Percentiles rank a stretch among this genome's conserved stretches.
phyloP scores from a whole-genome alignment of 768 basidiomycete species.

The Lactarius deliciosus region DNA sequence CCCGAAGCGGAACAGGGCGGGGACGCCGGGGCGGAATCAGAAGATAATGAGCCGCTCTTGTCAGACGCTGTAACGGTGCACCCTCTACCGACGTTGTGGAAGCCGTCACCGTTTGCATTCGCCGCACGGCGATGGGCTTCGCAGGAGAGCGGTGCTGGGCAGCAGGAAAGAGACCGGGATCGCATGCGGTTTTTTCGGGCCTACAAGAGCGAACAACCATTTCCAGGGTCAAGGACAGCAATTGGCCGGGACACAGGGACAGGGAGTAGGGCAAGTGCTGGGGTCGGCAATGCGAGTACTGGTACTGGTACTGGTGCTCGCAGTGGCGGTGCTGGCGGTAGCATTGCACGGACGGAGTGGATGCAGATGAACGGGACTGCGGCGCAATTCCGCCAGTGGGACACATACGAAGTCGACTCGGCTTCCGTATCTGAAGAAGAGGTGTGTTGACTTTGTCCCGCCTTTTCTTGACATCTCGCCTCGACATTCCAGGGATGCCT shows the following conservation, averaged over 20 bases:
- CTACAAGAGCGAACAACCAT: not conserved
- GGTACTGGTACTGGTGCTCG: conserved; percentile 10
- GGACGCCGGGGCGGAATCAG: conserved; percentile 27
- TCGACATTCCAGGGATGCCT: conserved; percentile 14
- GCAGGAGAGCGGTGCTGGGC: conserved; percentile 7
- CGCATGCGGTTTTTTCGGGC: conserved; percentile 20
- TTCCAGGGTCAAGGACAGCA: conserved; percentile 3
- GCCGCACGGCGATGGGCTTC: conserved; percentile 29
- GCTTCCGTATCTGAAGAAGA: conserved; percentile 28
- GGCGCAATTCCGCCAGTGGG: conserved; percentile 12
- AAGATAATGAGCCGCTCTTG: conserved; percentile 21
- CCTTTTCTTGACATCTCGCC: conserved; percentile 18
- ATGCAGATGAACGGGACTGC: conserved; percentile 23
- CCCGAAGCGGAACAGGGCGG: conserved; percentile 10
- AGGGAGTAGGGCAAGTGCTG: conserved; percentile 5
- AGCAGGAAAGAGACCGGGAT: conserved; percentile 11
- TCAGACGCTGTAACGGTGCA: conserved; percentile 14
- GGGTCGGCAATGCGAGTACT: conserved; percentile 11
- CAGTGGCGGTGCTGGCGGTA: conserved; percentile 4
- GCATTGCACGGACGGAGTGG: conserved; percentile 17
- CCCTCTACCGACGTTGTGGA: conserved; percentile 24
- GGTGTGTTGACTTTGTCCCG: conserved; percentile 26
- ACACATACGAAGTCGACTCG: conserved; percentile 20
- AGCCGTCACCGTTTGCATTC: conserved; percentile 26
- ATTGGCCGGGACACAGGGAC: not conserved